phyloP scores from a whole-genome alignment of 306 rosid species.

The Vigna unguiculata region DNA sequence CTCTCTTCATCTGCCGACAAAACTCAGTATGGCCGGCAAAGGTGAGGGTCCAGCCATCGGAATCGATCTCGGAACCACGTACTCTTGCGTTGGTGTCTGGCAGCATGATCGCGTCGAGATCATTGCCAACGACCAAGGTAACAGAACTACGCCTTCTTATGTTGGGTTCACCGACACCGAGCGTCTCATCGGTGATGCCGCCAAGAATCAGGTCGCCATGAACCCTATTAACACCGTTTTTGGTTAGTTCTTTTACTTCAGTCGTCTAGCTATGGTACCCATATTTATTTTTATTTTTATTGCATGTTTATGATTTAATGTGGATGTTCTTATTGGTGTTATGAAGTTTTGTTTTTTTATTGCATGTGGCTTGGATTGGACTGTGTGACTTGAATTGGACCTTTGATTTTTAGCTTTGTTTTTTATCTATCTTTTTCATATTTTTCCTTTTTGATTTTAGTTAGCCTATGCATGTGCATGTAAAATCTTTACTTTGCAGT shows the following conservation, averaged over 20 bases:
- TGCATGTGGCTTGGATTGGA: background rate
- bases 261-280: background rate
- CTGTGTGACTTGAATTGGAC: too few species aligned
- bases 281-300: too few species aligned
- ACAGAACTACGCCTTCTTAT: constrained; percentile 74
- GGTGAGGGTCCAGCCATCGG: constrained; percentile 82
- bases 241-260: background rate
- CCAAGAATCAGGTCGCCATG: constrained; percentile 29
- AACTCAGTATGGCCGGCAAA: constrained; percentile 61
- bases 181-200: constrained; percentile 26
- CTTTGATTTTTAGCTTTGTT: background rate
- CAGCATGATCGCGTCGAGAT: constrained; percentile 77
- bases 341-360: too few species aligned
- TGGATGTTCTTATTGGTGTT: background rate
- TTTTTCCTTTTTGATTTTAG: background rate
- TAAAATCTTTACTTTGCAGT: background rate
- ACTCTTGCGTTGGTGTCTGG: constrained; percentile 77
- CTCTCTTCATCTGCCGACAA: constrained; percentile 1
- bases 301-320: background rate
- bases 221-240: constrained; percentile 19
- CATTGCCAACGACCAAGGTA: constrained; percentile 76
- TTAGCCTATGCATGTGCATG: background rate
- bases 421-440: fast-evolving
- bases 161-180: constrained; percentile 64
- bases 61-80: constrained; percentile 74